Percentiles rank a stretch among this genome's conserved stretches.
Evolutionary conservation across 495 filamentous ascomycete genomes (phyloP).

Genomic region (Penicillium ucsense): DNA sequence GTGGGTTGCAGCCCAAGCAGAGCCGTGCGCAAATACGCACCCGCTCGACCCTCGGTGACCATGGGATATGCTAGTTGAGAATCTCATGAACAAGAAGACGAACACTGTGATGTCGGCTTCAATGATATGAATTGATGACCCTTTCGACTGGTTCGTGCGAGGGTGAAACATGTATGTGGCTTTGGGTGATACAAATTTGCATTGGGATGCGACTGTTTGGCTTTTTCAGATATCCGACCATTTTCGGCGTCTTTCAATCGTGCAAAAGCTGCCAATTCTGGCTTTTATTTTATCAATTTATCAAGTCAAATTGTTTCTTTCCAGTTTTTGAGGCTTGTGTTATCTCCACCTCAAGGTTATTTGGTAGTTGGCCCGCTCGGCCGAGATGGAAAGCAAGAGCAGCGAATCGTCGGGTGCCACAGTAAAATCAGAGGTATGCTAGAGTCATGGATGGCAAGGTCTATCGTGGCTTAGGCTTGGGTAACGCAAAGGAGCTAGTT

Average conservation of each 20-base stretch:
- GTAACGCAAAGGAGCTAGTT: no score
- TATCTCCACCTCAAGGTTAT: no score
- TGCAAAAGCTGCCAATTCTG: not conserved
- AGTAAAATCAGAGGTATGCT: no score
- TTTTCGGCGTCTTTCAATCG: slow-evolving; percentile 7
- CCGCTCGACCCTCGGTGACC: slow-evolving; percentile 12
- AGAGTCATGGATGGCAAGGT: no score
- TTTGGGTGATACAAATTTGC: slow-evolving; percentile 2
- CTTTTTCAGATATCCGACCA: slow-evolving; percentile 11
- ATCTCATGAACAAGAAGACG: not conserved
- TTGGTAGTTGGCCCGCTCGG: no score
- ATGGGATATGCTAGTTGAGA: slow-evolving; percentile 27
- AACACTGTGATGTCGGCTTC: not conserved
- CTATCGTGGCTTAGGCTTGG: no score
- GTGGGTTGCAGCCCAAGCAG: slow-evolving; percentile 25
- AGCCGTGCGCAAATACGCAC: slow-evolving; percentile 18
- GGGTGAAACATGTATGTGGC: no score
- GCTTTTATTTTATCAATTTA: not conserved
- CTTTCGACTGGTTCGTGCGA: no score
- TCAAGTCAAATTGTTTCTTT: not conserved
- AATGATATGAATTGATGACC: not conserved
- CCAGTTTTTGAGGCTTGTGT: no score
- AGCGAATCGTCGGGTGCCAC: no score
- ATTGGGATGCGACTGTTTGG: slow-evolving; percentile 8
- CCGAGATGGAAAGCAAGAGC: no score